Percentiles rank a stretch among this genome's conserved stretches.
Evolutionary conservation across 2,329 filamentous ascomycete genomes (phyloP).

Genomic region (Phymatotrichopsis omnivora): DNA sequence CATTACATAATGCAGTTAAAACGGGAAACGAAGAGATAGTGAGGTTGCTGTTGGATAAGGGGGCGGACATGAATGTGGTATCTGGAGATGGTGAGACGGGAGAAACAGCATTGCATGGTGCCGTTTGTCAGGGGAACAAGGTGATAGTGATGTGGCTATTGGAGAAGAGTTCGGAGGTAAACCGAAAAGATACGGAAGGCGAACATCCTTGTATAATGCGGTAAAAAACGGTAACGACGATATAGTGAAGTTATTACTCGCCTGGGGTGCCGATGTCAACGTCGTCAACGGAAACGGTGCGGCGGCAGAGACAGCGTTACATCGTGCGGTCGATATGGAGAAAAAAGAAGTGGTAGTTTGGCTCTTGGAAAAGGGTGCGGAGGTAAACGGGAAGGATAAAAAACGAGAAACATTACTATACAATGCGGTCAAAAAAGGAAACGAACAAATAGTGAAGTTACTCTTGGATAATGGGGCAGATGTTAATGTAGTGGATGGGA

Average conservation of each 20-base stretch:
- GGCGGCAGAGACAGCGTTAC: slow-evolving; percentile 20
- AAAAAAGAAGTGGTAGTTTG: slow-evolving; percentile 8
- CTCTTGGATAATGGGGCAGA: slow-evolving; percentile 14
- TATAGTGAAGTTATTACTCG: slow-evolving; percentile 12
- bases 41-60: slow-evolving; percentile 8
- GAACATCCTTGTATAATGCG: no score
- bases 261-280: slow-evolving; percentile 9
- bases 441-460: slow-evolving; percentile 3
- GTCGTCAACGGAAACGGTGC: slow-evolving; percentile 17
- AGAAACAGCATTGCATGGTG: no score
- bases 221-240: no score
- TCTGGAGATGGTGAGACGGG: no score
- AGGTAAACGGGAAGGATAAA: slow-evolving; percentile 12
- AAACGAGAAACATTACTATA: slow-evolving; percentile 20
- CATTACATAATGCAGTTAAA: slow-evolving; percentile 13
- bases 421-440: slow-evolving; percentile 12
- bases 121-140: no score
- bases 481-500: slow-evolving; percentile 3
- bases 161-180: no score
- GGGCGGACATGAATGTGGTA: slow-evolving; percentile 2
- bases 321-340: slow-evolving; percentile 16
- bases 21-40: slow-evolving; percentile 12
- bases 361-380: slow-evolving; percentile 13
- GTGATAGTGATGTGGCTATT: no score
- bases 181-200: no score